Evolutionary conservation across 805 yeast species (phyloP), one percentile per base, ranked within the genome.

Genomic region (Ogataea pilisensis): DNA sequence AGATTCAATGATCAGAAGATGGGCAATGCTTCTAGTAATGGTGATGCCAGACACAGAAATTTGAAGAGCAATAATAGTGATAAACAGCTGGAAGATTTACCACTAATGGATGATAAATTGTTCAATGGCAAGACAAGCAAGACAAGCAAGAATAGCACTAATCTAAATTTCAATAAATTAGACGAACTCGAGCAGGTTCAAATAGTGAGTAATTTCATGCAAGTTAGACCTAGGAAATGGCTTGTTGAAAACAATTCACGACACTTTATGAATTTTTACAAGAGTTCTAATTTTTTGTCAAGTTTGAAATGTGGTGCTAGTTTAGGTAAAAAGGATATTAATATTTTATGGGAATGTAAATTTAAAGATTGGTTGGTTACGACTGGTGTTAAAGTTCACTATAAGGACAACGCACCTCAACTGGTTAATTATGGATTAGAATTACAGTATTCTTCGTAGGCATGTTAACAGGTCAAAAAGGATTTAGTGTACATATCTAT

Each of bases 271-370:
- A 44, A 42, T 33, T 57, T 73, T 9, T 76, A 77, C 26, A 69
- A 70, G 28, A 70, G 69, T 31, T 71, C 81, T 24, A 71, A 75
- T 34, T 84, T 80, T 54, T 70, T 81, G 2, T 80, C 86, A 43
- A 91, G 87, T 12, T 60, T 89, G 49, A 89, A 86, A 58, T 63
- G 82, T 3, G 76, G 90, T 40, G 78, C 93, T 1, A 80, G 88
- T 33, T 49, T 87, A 24, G 79, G 76, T 34, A 82, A 80, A 38
- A 73, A 70, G 48, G 71, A 77, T 44, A 51, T 86, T 12, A 78
- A 77, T 44, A 36, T 89, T 5, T 64, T 86, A 34, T 91, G 97
- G 96, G 96, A 86, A 53, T 96, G 97, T 0, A 76, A 84, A 45
- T 78, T 76, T 53, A 81, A 83, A 52, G 95, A 87, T 32, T 85